Evolutionary conservation across 2,329 filamentous ascomycete species (phyloP).

Genomic region (Aspergillus fructus): DNA sequence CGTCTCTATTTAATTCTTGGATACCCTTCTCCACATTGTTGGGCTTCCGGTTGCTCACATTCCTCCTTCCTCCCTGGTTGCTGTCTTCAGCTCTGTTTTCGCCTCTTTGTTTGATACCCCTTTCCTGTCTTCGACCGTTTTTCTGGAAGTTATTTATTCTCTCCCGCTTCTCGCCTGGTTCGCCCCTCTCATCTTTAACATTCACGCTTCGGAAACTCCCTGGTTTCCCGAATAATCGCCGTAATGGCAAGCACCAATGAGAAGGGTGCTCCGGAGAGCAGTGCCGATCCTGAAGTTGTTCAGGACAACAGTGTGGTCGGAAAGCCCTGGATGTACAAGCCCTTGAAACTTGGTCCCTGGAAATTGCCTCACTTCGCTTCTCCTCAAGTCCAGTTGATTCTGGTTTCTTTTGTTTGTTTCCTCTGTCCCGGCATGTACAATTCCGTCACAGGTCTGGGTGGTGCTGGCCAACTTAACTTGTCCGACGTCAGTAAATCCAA

Average conservation of each 20-base stretch:
- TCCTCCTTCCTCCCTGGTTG: constrained; percentile 4
- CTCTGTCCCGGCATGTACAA: constrained; percentile 74
- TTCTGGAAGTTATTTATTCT: constrained; percentile 8
- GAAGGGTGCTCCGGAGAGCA: constrained; percentile 17
- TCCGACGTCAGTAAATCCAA: constrained; percentile 65
- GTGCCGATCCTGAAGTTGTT: constrained; percentile 25
- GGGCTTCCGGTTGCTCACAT: neutral
- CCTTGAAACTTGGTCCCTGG: constrained; percentile 53
- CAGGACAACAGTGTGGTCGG: constrained; percentile 27
- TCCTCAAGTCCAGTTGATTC: constrained; percentile 67
- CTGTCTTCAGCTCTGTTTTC: neutral
- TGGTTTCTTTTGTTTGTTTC: constrained; percentile 71
- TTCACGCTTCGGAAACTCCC: neutral
- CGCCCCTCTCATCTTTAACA: neutral
- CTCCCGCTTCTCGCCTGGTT: constrained; percentile 1
- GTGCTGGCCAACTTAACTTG: constrained; percentile 58
- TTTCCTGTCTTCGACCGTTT: constrained; percentile 1
- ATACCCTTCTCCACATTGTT: constrained; percentile 4
- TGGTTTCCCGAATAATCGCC: constrained; percentile 7
- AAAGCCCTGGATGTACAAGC: constrained; percentile 66
- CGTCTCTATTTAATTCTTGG: neutral
- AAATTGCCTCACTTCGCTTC: constrained; percentile 69
- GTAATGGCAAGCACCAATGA: constrained; percentile 14
- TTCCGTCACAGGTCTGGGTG: constrained; percentile 64
- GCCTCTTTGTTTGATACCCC: neutral